These are phyloP conservation scores for Penicillium pancosmium DNA, from an alignment of 495 filamentous ascomycete genomes.

Conservation along the genomic window DNA sequence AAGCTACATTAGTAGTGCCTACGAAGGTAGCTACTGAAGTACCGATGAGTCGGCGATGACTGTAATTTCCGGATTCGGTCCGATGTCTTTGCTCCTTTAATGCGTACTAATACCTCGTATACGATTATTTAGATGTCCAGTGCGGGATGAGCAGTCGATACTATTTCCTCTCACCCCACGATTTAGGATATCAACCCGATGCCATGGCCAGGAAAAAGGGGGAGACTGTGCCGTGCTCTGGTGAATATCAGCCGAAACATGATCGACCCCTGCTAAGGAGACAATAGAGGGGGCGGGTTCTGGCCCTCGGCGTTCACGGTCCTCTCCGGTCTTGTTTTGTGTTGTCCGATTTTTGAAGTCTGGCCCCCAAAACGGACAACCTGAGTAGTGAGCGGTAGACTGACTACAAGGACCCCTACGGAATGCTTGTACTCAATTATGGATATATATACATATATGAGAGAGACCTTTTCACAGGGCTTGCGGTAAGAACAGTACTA, in stretches of 20 bases:
- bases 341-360: not conserved
- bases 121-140: too few species aligned
- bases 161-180: not conserved
- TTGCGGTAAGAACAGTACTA: too few species aligned
- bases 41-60: not conserved
- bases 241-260: not conserved
- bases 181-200: not conserved
- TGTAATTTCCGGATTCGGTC: not conserved
- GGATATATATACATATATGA: too few species aligned
- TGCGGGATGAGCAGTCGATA: too few species aligned
- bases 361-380: not conserved
- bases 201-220: not conserved
- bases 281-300: conserved; percentile 1
- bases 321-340: not conserved
- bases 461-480: too few species aligned
- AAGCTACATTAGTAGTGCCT: not conserved
- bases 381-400: not conserved
- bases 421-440: not conserved
- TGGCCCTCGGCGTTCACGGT: conserved; percentile 1
- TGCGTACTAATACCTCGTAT: not conserved
- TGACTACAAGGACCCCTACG: not conserved
- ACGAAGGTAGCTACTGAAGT: not conserved
- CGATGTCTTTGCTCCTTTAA: not conserved
- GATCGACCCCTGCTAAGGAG: conserved; percentile 1
- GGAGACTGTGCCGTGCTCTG: not conserved